Evolutionary conservation across 2,329 filamentous ascomycete species (phyloP).

Genomic region (Xylaria hypoxylon): DNA sequence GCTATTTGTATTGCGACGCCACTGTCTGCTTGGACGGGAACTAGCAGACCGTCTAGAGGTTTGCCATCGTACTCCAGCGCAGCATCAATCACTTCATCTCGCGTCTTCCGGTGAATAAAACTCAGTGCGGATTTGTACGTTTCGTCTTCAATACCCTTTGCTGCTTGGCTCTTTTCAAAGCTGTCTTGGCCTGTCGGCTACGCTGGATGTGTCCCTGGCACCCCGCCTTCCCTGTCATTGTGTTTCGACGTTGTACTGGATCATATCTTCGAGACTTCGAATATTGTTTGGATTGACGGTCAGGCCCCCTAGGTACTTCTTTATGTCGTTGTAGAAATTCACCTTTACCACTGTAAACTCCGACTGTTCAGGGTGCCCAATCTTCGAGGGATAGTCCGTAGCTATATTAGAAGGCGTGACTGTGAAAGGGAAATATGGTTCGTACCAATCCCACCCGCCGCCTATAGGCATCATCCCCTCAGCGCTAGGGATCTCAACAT

Average conservation of each 20-base stretch:
- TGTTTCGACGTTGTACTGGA: constrained; percentile 72
- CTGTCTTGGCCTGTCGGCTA: constrained; percentile 78
- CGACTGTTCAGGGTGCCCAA: constrained; percentile 74
- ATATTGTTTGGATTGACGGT: constrained; percentile 66
- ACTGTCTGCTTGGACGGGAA: constrained; percentile 69
- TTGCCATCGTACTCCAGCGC: constrained; percentile 64
- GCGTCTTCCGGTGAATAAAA: constrained; percentile 69
- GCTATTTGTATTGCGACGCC: constrained; percentile 76
- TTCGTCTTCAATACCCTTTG: constrained; percentile 70
- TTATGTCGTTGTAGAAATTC: constrained; percentile 74
- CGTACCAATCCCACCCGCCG: constrained; percentile 77
- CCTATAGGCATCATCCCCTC: constrained; percentile 54
- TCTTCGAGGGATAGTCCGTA: constrained; percentile 32
- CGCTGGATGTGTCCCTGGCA: constrained; percentile 70
- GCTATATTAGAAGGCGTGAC: background rate
- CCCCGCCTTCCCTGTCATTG: constrained; percentile 74
- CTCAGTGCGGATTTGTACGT: constrained; percentile 75
- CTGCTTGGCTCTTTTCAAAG: constrained; percentile 72
- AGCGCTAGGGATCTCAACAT: constrained; percentile 24
- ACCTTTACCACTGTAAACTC: constrained; percentile 80
- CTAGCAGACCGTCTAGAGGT: constrained; percentile 71
- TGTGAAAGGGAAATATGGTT: constrained; percentile 56
- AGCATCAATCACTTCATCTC: constrained; percentile 74
- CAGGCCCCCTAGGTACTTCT: constrained; percentile 71
- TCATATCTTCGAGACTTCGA: constrained; percentile 71